These are phyloP conservation scores for Gnetum montanum DNA, from an alignment of 75 land plant species.

Conservation along the genomic window DNA sequence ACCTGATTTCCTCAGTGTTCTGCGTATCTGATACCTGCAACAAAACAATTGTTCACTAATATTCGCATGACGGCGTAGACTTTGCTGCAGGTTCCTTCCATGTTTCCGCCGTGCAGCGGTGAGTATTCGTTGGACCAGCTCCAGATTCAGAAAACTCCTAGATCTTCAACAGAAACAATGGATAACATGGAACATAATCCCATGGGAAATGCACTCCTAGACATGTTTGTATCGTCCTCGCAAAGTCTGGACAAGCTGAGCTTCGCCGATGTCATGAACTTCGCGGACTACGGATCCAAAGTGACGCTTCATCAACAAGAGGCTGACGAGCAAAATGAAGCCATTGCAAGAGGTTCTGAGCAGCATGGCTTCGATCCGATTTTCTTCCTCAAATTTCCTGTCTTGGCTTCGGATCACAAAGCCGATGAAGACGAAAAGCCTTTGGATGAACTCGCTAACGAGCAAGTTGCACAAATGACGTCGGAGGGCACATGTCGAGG, in stretches of 20 bases:
- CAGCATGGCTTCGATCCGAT: slow-evolving; percentile 34
- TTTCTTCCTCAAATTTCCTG: slow-evolving; percentile 50
- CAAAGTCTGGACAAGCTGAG: slow-evolving; percentile 29
- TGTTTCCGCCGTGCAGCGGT: slow-evolving; percentile 1
- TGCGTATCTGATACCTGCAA: no score
- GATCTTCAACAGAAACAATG: not conserved
- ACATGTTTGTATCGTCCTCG: slow-evolving; percentile 5
- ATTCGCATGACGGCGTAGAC: no score
- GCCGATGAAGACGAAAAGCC: not conserved
- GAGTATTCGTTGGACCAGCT: slow-evolving; percentile 7
- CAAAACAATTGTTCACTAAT: no score
- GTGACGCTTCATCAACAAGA: slow-evolving; percentile 13
- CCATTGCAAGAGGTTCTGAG: not conserved
- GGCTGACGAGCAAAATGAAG: slow-evolving; percentile 7
- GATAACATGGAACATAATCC: slow-evolving; percentile 4
- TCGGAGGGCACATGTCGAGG: slow-evolving; percentile 1
- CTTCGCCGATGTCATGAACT: slow-evolving; percentile 65
- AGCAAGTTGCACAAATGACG: no score
- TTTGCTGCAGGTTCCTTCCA: slow-evolving; percentile 4
- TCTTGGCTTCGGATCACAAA: slow-evolving; percentile 14
- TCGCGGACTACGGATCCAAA: slow-evolving; percentile 56
- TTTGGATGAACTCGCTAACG: slow-evolving; percentile 2
- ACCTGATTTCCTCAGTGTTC: no score
- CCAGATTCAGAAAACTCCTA: not conserved
- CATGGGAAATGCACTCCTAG: slow-evolving; percentile 5